Evolutionary conservation across 495 filamentous ascomycete genomes (phyloP), one percentile per base, ranked within the genome.

Genomic region (Hypoxylon intermedium): DNA sequence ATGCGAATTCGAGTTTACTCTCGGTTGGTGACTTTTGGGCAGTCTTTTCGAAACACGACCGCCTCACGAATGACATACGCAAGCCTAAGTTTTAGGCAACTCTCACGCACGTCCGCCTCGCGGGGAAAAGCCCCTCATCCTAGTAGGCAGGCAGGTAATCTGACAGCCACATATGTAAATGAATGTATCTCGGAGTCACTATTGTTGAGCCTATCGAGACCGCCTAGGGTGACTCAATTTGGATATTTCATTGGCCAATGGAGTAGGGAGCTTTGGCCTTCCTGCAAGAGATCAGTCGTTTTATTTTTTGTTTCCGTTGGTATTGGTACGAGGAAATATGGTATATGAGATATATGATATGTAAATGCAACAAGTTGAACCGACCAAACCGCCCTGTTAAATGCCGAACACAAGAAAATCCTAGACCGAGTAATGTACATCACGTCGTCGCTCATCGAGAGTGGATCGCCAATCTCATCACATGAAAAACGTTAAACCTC

Each of bases 401-500:
- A 53, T 63, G 40, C 53, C 47, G 26, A 21, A 20, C 18, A 60
- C 24, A 53, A 24, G 24, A 3, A 56, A 33, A 34, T 36, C 49
- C 24, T 23, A 60, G 53, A 52, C 36, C 63, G n/a, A 65, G 43
- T 58, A 57, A 45, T 58, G 18, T 53, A 49, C 44, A 43, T 55
- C 52, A 45, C 53, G 12, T 61, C 58, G 33, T 53, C 28, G 24
- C 51, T 61, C 58, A 33, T 55, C 37, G 42, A 34, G 53, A 63
- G 40, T 43, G 43, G 53, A 47, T 20, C 40, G 42, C 16, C 15
- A 20, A 45, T 50, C 41, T 21, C 37, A 48, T 56, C 41, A 55
- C 48, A 63, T n/a, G n/a, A n/a, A n/a, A n/a, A n/a, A n/a, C n/a
- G n/a, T 57, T 58, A 72, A 46, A 85, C 83, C 74, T 92, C 90